Conservation (phyloP, 2,329 filamentous ascomycete species). For the Aureobasidium melanogenum region DNA sequence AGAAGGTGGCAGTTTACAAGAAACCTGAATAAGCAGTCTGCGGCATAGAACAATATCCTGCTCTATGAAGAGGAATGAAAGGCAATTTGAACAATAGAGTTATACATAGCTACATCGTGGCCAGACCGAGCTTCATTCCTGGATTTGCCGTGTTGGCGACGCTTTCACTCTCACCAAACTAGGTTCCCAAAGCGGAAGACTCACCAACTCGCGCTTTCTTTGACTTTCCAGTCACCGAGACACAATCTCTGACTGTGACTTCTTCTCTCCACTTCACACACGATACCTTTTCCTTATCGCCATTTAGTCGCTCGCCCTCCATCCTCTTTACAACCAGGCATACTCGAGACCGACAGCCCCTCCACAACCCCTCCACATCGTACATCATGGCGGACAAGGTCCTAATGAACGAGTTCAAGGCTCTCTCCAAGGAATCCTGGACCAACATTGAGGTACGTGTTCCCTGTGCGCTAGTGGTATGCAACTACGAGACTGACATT, state of each 20-base stretch:
- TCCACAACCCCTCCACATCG: constrained; percentile 17
- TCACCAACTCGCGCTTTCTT: constrained; percentile 6
- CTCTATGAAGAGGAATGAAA: neutral
- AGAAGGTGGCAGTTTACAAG: neutral
- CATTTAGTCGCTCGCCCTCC: neutral
- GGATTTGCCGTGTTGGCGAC: neutral
- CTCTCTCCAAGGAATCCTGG: constrained; percentile 84
- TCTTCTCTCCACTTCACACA: neutral
- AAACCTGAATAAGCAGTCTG: neutral
- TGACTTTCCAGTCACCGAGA: neutral
- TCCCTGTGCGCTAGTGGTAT: neutral
- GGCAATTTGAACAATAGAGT: neutral
- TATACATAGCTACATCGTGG: neutral
- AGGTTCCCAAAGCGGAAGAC: constrained; percentile 5
- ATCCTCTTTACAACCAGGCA: neutral
- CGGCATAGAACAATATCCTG: neutral
- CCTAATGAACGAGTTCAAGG: constrained; percentile 80
- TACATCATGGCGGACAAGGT: constrained; percentile 60
- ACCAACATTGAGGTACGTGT: constrained; percentile 67
- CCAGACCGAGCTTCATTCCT: constrained; percentile 1
- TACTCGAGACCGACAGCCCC: neutral
- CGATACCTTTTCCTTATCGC: neutral
- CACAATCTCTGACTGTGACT: neutral
- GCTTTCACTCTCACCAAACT: neutral
- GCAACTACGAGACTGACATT: constrained; percentile 18